Evolutionary conservation across 2,329 filamentous ascomycete species (phyloP).

Genomic region (Aureobasidium pullulans): DNA sequence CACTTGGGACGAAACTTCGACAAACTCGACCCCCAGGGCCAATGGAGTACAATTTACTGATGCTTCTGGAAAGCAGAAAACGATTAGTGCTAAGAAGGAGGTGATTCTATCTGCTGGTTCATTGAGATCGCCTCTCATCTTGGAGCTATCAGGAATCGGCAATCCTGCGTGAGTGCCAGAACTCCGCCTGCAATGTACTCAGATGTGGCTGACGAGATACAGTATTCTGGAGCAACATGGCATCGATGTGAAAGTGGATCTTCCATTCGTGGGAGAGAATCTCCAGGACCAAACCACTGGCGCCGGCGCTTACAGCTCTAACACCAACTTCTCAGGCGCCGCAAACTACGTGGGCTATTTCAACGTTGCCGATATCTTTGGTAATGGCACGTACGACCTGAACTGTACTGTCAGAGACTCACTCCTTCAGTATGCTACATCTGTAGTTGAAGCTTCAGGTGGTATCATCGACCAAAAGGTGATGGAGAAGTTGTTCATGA

Average conservation of each 20-base stretch:
- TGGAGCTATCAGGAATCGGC: conserved; percentile 32
- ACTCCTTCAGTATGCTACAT: conserved; percentile 23
- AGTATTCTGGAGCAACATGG: conserved; percentile 22
- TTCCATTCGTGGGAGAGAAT: conserved; percentile 29
- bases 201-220: not conserved
- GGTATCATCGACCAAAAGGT: conserved; percentile 32
- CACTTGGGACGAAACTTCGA: conserved; percentile 27
- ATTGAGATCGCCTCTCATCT: conserved; percentile 27
- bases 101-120: conserved; percentile 31
- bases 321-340: conserved; percentile 26
- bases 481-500: conserved; percentile 37
- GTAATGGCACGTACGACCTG: conserved; percentile 19
- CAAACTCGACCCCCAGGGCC: not conserved
- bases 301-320: conserved; percentile 18
- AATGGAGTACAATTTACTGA: conserved; percentile 3
- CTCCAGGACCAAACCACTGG: conserved; percentile 26
- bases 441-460: conserved; percentile 21
- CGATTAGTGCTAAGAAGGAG: conserved; percentile 20
- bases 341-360: conserved; percentile 28
- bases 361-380: conserved; percentile 30
- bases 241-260: conserved; percentile 24
- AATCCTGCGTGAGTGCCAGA: conserved; percentile 18
- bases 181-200: not conserved
- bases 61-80: conserved; percentile 17
- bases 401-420: conserved; percentile 20